These are phyloP conservation scores for Hymenoscyphus fraxineus DNA, from an alignment of 2,329 filamentous ascomycete species.

Conservation along the genomic window DNA sequence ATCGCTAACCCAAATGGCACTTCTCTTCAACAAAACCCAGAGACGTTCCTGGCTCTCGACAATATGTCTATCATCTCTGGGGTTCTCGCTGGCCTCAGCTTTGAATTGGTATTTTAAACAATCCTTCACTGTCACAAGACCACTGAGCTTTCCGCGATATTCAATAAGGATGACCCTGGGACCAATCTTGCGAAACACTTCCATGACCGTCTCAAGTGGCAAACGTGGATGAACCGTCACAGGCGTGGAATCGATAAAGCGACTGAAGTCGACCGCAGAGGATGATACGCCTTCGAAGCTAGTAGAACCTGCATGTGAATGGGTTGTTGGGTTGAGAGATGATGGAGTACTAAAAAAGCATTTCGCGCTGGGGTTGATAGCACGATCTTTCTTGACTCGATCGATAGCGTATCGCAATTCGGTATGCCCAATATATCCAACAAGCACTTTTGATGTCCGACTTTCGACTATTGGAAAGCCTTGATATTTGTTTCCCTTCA, in stretches of 20 bases:
- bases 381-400: slow-evolving; percentile 65
- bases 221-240: slow-evolving; percentile 87
- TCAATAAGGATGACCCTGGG: slow-evolving; percentile 91
- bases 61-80: slow-evolving; percentile 51
- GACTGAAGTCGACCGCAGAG: slow-evolving; percentile 71
- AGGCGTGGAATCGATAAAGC: slow-evolving; percentile 85
- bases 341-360: slow-evolving; percentile 68
- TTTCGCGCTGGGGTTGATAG: slow-evolving; percentile 62
- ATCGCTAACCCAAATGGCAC: slow-evolving; percentile 56
- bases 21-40: slow-evolving; percentile 54
- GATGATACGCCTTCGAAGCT: slow-evolving; percentile 59
- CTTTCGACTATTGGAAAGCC: slow-evolving; percentile 91
- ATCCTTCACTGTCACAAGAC: slow-evolving; percentile 93
- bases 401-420: slow-evolving; percentile 90
- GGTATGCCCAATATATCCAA: slow-evolving; percentile 90
- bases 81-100: slow-evolving; percentile 79
- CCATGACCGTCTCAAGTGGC: slow-evolving; percentile 95
- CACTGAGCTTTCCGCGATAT: slow-evolving; percentile 76
- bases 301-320: slow-evolving; percentile 39
- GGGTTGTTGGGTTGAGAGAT: slow-evolving; percentile 29
- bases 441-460: slow-evolving; percentile 61
- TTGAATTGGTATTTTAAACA: slow-evolving; percentile 98
- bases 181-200: slow-evolving; percentile 96
- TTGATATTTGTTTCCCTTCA: slow-evolving; percentile 77
- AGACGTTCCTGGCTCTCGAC: slow-evolving; percentile 60